Base-by-base conservation (phyloP, 2,329 filamentous ascomycete genomes). In the Trichophyton equinum region DNA sequence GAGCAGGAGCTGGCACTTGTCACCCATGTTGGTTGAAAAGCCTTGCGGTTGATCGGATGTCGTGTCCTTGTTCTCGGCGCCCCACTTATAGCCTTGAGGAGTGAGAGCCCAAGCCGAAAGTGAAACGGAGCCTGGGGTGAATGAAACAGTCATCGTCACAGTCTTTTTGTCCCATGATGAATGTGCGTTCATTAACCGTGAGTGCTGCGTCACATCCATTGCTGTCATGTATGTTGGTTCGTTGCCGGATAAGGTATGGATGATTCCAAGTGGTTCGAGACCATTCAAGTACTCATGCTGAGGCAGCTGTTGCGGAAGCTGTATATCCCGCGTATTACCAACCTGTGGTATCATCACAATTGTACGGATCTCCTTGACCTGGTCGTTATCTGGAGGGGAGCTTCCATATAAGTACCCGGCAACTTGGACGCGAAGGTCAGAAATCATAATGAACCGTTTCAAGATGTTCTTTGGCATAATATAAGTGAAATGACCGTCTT, bases 391-490 rank as follows among this genome's bases (percentile, higher is more conserved):
- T 5, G 89, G 86, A 2, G 94, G 91, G 0, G 92, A 96, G 55
- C 85, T 85, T 66, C 94, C 94, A 72, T 99, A 99, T 0, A 99
- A 82, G 73, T 96, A 99, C 1, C 91, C 94, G 15, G 92, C 91
- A 57, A 99, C 91, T 75, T 99, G 94, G 13, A 97, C 91, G 56
- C 95, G 88, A 61, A 99, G 83, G 77, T 99, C 94, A 55, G 94
- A 88, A 70, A 99, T 95, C 25, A 89, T 94, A 77, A 99, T 97
- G 80, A 99, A 99, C 65, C 90, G 89, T 81, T 96, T 96, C 69
- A 99, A 82, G 57, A 99, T 87, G 73, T 99, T 99, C 83, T 97
- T 99, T 0, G 94, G 94, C 89, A 99, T 96, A 69, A 99, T 89
- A 70, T 97, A 99, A 0, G 92, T 99, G 71, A 89, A 87, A 69